phyloP scores from a whole-genome alignment of 106 monocot genomes.

The Dendrobium catenatum region DNA sequence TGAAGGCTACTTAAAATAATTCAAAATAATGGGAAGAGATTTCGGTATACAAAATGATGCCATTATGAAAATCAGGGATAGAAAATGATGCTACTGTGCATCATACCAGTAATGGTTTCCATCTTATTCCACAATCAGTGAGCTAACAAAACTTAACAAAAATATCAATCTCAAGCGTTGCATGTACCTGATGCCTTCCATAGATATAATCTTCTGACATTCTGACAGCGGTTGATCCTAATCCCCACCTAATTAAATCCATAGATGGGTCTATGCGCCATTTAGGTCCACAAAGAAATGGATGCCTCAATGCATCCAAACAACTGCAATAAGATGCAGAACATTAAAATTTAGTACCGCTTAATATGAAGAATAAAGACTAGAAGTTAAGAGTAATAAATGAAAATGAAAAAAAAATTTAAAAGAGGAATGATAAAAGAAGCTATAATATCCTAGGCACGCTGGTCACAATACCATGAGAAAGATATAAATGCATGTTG shows the following conservation, averaged over 20 bases:
- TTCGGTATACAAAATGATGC: not conserved
- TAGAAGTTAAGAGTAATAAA: not conserved
- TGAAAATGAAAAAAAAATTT: not conserved
- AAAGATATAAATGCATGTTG: not conserved
- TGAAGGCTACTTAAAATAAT: not conserved
- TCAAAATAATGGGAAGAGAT: not conserved
- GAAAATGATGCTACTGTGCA: not conserved
- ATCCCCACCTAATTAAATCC: slow-evolving; percentile 78
- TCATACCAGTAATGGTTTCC: not conserved
- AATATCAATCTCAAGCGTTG: not conserved
- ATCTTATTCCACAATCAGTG: not conserved
- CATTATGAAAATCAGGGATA: not conserved
- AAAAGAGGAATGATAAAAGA: not conserved
- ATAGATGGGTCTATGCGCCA: slow-evolving; percentile 83
- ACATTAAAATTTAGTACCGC: not conserved
- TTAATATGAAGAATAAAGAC: not conserved
- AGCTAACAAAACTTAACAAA: not conserved
- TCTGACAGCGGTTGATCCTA: slow-evolving; percentile 81
- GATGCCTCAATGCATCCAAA: slow-evolving; percentile 83
- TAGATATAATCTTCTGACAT: slow-evolving; percentile 98
- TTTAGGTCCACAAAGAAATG: slow-evolving; percentile 93
- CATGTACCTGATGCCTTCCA: slow-evolving; percentile 53
- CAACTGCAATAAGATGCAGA: slow-evolving; percentile 49
- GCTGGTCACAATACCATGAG: not conserved
- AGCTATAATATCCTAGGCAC: not conserved